A percentile compares a stretch with the other conserved stretches of the same genome.
Evolutionary conservation across 1,284 basidiomycete genomes (phyloP).

Genomic region (Coriolopsis trogii): DNA sequence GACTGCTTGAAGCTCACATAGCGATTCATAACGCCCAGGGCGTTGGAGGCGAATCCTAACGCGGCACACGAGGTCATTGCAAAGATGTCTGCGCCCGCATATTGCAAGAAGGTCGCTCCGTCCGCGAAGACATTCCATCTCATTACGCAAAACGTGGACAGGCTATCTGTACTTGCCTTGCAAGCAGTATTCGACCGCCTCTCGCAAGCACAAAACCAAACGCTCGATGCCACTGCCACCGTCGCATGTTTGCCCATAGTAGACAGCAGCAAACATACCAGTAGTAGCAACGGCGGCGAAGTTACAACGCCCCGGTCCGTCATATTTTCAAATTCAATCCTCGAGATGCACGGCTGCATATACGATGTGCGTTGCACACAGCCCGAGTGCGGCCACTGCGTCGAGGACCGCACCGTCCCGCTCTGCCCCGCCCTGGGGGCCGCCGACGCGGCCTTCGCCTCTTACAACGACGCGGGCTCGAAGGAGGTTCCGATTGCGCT

Average conservation of each 20-base stretch:
- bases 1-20: neutral
- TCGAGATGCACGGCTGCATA: constrained; percentile 42
- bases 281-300: neutral
- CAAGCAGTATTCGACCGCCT: neutral
- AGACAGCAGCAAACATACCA: neutral
- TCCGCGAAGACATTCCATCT: constrained; percentile 31
- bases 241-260: neutral
- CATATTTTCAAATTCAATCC: constrained; percentile 1
- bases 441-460: constrained; percentile 17
- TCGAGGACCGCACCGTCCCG: constrained; percentile 27
- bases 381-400: constrained; percentile 20
- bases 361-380: constrained; percentile 29
- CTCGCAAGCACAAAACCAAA: no score
- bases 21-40: constrained; percentile 16
- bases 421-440: constrained; percentile 35
- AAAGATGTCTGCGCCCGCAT: constrained; percentile 25
- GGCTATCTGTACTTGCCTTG: constrained; percentile 36
- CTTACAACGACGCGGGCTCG: constrained; percentile 21
- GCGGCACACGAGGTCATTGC: constrained; percentile 39
- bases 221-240: neutral
- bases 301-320: neutral
- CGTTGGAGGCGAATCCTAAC: constrained; percentile 36
- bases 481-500: constrained; percentile 26
- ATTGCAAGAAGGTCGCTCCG: constrained; percentile 26
- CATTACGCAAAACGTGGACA: constrained; percentile 47